Base-by-base conservation (phyloP, 2,329 filamentous ascomycete species). In the Colletotrichum eremochloae region DNA sequence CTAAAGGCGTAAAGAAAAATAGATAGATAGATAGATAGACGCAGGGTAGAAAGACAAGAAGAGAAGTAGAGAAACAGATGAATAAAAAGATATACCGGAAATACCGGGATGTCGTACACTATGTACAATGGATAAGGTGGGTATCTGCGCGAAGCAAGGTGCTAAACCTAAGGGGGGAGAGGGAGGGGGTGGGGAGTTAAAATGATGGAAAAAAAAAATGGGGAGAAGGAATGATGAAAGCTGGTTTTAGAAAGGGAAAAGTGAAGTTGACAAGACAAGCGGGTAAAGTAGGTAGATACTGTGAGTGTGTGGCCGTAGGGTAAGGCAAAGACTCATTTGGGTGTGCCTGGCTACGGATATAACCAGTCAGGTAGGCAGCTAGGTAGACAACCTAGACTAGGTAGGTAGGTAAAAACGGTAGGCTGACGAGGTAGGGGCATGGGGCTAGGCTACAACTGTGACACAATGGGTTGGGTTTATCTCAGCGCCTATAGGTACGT, bases 291-390 rank as follows among this genome's bases (percentile, higher is more conserved):
- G 12, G 1, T 8, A 57, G 20, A n/a, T n/a, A 36, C 53, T 38
- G 29, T 38, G 44, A 46, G 7, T 44, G 38, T 62, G 67, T 42
- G 33, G 24, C 29, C 15, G 48, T 53, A 58, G 3, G 53, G 53
- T 33, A n/a, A 42, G 36, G 38, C 46, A 52, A 58, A 33, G n/a
- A 57, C 68, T 71, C 64, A 71, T 68, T 71, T 68, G 57, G 68
- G 24, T 24, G 24, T 24, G 24, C 31, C 44, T 1, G 20, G 48
- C 56, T 44, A 24, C 33, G 53, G 33, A n/a, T 57, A 38, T n/a
- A 24, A 12, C 33, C 33, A 57, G 53, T 36, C 53, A 36, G 40
- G 44, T 65, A 63, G 33, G 56, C 58, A 31, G 50, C 42, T 38
- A 61, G 18, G 36, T 61, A 20, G 50, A 9, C 14, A 33, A 15